Evolutionary conservation across 768 basidiomycete species (phyloP).

Genomic region (Phlebiopsis flavidoalba): DNA sequence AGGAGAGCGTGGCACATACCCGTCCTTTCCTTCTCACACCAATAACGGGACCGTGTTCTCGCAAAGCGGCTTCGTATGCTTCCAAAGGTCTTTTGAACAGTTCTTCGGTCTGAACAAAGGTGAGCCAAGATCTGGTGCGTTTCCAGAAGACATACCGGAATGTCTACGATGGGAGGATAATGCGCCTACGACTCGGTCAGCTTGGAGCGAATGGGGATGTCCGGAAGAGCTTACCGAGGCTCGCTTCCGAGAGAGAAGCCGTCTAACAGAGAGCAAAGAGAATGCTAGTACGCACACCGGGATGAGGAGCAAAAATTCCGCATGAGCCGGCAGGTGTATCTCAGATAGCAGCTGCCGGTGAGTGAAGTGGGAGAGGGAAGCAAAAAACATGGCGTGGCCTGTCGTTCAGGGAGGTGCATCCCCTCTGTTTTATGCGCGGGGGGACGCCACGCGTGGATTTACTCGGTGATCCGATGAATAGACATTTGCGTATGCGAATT

Average conservation of each 20-base stretch:
- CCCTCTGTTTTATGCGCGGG: not conserved
- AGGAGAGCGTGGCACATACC: constrained; percentile 13
- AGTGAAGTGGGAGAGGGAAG: not conserved
- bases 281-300: not conserved
- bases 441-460: not conserved
- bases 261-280: not conserved
- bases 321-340: not conserved
- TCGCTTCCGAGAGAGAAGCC: not conserved
- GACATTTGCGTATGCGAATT: not conserved
- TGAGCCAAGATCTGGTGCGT: not conserved
- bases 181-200: not conserved
- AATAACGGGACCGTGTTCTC: constrained; percentile 26
- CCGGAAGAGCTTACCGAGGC: not conserved
- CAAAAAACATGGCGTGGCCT: not conserved
- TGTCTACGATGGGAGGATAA: constrained; percentile 15
- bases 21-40: constrained; percentile 27
- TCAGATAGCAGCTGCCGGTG: not conserved
- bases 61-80: constrained; percentile 27
- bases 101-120: constrained; percentile 16
- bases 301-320: not conserved
- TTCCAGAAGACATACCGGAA: constrained; percentile 4
- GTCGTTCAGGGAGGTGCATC: not conserved
- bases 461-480: not conserved
- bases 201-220: not conserved
- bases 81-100: constrained; percentile 26